Evolutionary conservation across 2,329 filamentous ascomycete species (phyloP), one percentile per base, ranked within the genome.

Genomic region (Parastagonospora nodorum): DNA sequence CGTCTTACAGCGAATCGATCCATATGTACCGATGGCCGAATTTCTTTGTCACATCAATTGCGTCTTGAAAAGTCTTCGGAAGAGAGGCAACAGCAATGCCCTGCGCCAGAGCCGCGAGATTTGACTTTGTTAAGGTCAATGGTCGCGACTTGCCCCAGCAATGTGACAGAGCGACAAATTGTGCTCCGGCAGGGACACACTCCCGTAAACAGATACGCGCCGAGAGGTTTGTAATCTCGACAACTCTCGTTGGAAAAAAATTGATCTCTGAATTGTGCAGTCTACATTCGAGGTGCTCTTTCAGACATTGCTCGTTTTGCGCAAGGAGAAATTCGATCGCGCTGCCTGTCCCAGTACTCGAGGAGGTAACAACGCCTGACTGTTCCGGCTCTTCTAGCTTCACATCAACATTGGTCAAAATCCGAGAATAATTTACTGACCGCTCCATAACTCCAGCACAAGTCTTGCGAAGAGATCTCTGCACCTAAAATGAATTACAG

Each of bases 11-110:
- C 8, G 59, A 57, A 45, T 66, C 63, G 28, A 65, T 64, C 63
- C 64, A 66, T 2, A 66, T 42, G 39, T 63, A 63, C 29, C 46
- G 50, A 12, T 63, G 16, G 7, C 53, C 54, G 15, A 67, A 43
- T 39, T 48, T 59, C 2, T 51, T 49, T 5, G 61, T 56, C 14
- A 61, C 31, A 12, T 42, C 12, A 5, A 66, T 36, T 15, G 61
- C 61, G 28, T 67, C 55, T 33, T 55, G 53, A 32, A 64, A 63
- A 5, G 63, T 64, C 38, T 55, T 53, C 1, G 61, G 58, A 3
- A 65, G 48, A 2, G 32, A 27, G 2, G 44, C 36, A 7, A 63
- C 33, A 2, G 50, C 2, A n/a, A 66, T 55, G 12, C 46, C 46
- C 8, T 12, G 24, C 11, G 11, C 3, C 11, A 45, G 35, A 8